Base-by-base conservation (phyloP, 805 yeast species). In the Ogataea chonburiensis region DNA sequence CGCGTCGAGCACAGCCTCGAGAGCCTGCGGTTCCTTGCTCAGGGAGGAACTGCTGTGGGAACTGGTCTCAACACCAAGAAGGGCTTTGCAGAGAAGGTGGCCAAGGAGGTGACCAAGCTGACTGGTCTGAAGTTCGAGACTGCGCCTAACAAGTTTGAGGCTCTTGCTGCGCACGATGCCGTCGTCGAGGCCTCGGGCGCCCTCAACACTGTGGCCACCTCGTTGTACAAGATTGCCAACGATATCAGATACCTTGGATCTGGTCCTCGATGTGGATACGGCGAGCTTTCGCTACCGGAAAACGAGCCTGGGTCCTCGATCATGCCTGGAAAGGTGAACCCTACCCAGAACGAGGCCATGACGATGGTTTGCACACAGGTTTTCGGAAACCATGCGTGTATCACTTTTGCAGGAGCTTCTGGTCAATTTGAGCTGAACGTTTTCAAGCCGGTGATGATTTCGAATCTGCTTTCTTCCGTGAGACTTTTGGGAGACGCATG, bases 21-120 rank as follows among this genome's bases (percentile, higher is more conserved):
- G 51, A 79, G 79, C 66, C 73, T 93, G 61, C 74, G 81, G 56
- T 78, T 62, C 62, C 77, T 93, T 53, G 98, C 98, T 31, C 98
- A 93, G 73, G 98, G 98, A 71, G 98, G 98, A 71, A 93, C 98
- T 46, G 98, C 98, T 45, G 98, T 93, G 38, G 98, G 98, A 55
- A 93, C 98, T 38, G 98, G 98, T 50, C 77, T 93, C 55, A 93
- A 93, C 79, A 91, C 98, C 67, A 81, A 68, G 62, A 76, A 78
- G 60, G 98, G 98, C 17, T 93, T 84, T 62, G 95, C 87, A 55
- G 81, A 70, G 53, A 79, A 83, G 52, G 79, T 93, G 52, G 98
- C 98, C 43, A 81, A 74, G 43, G 79, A 84, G 66, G 95, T 93
- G 29, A 64, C 94, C 42, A 75, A 77, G 52, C 77, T 86, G 66